phyloP scores from a whole-genome alignment of 345 rosid species.

The Salix viminalis region DNA sequence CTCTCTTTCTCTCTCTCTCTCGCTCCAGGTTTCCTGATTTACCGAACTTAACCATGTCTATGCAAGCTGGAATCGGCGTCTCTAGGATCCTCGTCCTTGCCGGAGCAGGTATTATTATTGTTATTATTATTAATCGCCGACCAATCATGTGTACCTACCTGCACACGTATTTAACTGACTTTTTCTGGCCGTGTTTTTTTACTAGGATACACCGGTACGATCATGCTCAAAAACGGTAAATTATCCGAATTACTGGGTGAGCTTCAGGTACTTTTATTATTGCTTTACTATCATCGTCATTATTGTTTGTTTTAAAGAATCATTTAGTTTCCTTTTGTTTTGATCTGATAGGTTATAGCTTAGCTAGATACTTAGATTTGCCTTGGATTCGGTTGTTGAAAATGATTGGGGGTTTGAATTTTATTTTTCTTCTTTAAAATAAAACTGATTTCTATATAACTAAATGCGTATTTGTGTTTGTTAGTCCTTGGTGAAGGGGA shows the following conservation, averaged over 20 bases:
- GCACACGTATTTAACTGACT: not conserved
- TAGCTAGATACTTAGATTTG: not conserved
- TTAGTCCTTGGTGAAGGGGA: slow-evolving; percentile 55
- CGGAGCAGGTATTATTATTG: slow-evolving; percentile 59
- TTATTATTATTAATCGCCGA: not conserved
- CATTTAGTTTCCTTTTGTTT: not conserved
- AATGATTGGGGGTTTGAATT: not conserved
- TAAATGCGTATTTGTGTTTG: not conserved
- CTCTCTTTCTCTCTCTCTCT: not conserved
- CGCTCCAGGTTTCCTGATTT: not conserved
- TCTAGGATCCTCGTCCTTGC: slow-evolving; percentile 65
- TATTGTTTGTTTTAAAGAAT: not conserved
- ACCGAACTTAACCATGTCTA: slow-evolving; percentile 46
- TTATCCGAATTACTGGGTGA: slow-evolving; percentile 72
- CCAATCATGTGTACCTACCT: not conserved
- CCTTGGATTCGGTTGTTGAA: not conserved
- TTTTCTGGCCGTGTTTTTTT: not conserved
- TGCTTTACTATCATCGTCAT: not conserved
- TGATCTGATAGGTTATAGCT: not conserved
- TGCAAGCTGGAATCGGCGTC: slow-evolving; percentile 72
- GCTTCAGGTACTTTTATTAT: slow-evolving; percentile 48
- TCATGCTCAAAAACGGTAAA: slow-evolving; percentile 75
- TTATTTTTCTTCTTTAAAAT: not conserved
- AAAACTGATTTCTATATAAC: not conserved
- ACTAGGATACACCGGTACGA: slow-evolving; percentile 73